Percentiles rank a stretch among this genome's conserved stretches.
Conservation (phyloP, 2,329 filamentous ascomycete species). For the Ascochyta lentis region DNA sequence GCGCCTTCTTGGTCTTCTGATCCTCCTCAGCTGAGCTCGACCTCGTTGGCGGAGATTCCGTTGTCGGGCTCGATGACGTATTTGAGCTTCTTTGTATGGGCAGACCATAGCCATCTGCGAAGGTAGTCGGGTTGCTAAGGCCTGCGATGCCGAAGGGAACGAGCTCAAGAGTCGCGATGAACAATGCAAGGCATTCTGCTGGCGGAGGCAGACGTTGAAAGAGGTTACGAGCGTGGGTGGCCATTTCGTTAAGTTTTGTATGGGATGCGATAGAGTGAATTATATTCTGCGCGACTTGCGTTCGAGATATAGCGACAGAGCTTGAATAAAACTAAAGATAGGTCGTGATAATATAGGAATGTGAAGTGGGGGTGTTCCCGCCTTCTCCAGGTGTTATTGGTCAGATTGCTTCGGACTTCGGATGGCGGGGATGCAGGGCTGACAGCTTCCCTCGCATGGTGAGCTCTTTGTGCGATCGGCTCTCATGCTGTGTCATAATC, state of each 20-base stretch:
- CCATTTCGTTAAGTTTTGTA: conserved; percentile 16
- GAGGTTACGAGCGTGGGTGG: conserved; percentile 23
- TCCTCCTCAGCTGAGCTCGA: conserved; percentile 14
- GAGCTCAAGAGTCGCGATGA: conserved; percentile 32
- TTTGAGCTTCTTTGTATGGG: conserved; percentile 15
- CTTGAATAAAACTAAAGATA: not conserved
- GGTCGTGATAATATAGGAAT: not conserved
- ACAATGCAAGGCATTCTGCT: conserved; percentile 33
- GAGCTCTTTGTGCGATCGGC: not conserved
- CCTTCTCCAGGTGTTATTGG: conserved; percentile 2
- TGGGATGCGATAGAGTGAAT: not conserved
- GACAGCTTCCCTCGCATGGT: not conserved
- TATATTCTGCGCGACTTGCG: not conserved
- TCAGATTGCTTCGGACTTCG: conserved; percentile 13
- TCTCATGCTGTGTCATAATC: not conserved
- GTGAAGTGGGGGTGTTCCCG: not conserved
- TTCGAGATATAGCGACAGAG: not conserved
- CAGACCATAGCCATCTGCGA: conserved; percentile 28
- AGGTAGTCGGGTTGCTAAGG: conserved; percentile 22
- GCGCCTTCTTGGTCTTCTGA: conserved; percentile 28
- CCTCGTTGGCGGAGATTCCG: not conserved
- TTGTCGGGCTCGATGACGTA: conserved; percentile 3
- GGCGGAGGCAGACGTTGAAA: conserved; percentile 31
- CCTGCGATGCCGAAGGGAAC: conserved; percentile 31
- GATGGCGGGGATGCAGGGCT: conserved; percentile 14